Conservation (phyloP, 2,329 filamentous ascomycete genomes). For the Penicillium vulpinum region DNA sequence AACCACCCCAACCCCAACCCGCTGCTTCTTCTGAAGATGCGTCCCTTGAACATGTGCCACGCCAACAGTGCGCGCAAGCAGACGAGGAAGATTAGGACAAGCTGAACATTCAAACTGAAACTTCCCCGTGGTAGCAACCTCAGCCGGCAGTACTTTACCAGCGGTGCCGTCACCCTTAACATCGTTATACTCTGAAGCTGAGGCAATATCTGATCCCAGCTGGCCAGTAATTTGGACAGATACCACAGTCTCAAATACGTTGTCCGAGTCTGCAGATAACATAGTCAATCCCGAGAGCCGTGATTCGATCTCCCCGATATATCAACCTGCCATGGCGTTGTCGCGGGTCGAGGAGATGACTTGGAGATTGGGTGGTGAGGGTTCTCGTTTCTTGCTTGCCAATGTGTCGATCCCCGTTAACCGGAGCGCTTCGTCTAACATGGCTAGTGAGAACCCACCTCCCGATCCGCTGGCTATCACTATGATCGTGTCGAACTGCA, state of each 20-base stretch:
- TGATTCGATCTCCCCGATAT: slow-evolving; percentile 22
- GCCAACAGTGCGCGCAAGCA: slow-evolving; percentile 23
- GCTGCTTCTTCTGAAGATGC: slow-evolving; percentile 12
- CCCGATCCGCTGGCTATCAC: slow-evolving; percentile 59
- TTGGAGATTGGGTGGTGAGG: slow-evolving; percentile 15
- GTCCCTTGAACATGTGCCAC: slow-evolving; percentile 9
- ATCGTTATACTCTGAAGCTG: slow-evolving; percentile 3
- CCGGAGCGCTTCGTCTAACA: slow-evolving; percentile 48
- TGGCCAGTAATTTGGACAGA: slow-evolving; percentile 26
- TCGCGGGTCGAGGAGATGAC: slow-evolving; percentile 26
- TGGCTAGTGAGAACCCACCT: slow-evolving; percentile 53
- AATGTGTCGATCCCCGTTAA: slow-evolving; percentile 5
- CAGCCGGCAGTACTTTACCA: slow-evolving; percentile 12
- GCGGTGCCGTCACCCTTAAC: slow-evolving; percentile 5
- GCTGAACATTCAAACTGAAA: slow-evolving; percentile 26
- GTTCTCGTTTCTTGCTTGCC: neutral
- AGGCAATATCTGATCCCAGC: slow-evolving; percentile 7
- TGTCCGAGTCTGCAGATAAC: slow-evolving; percentile 8
- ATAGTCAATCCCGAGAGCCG: slow-evolving; percentile 21
- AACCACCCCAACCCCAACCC: slow-evolving; percentile 39
- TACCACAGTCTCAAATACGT: slow-evolving; percentile 22
- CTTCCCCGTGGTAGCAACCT: slow-evolving; percentile 20
- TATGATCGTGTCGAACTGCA: slow-evolving; percentile 46
- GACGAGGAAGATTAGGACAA: slow-evolving; percentile 37
- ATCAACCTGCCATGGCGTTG: slow-evolving; percentile 26